Base-by-base conservation (phyloP, 257 asterid species). In the Fraxinus cuspidata region DNA sequence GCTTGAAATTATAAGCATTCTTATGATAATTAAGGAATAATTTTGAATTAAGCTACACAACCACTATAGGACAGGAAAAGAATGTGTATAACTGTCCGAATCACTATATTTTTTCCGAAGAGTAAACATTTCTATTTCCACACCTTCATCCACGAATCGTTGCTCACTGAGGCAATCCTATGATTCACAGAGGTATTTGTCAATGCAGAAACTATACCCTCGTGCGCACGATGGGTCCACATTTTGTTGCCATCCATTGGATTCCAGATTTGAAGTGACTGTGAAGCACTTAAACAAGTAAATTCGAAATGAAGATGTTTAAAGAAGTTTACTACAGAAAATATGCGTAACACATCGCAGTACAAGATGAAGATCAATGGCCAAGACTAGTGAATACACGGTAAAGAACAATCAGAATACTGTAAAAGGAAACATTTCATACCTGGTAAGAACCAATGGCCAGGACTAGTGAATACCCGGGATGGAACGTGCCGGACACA, bases 221-320 rank as follows among this genome's bases (percentile, higher is more conserved):
- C 63, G 34, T 87, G 91, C 2, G 83, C 89, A 13, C 8, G 71
- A 44, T 67, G 81, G 19, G 34, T 72, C 89, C 79, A 79, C 6
- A 80, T 81, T 72, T 4, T 81, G 78, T 60, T 83, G 38, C 84
- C 79, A 63, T 76, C 74, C 1, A 78, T 31, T 16, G 89, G 89
- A 70, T 84, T 85, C 93, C 93, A 89, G n/a, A 87, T 74, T 56
- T 85, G 75, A 4, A 89, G 75, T 2, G 72, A 49, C 93, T 89
- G 84, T 80, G 83, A 58, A 69, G n/a, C 19, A 71, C 21, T 34
- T 4, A 25, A 49, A 63, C 63, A 8, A 37, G 35, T n/a, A 27
- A 6, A 66, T 72, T 19, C 49, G 4, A 49, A 29, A 70, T 16
- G 40, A 70, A 16, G 23, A 63, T 23, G 68, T 60, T 60, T 10